A percentile compares a stretch with the other conserved stretches of the same genome.
phyloP scores from a whole-genome alignment of 1,284 basidiomycete genomes.

The Pholiota adiposa region DNA sequence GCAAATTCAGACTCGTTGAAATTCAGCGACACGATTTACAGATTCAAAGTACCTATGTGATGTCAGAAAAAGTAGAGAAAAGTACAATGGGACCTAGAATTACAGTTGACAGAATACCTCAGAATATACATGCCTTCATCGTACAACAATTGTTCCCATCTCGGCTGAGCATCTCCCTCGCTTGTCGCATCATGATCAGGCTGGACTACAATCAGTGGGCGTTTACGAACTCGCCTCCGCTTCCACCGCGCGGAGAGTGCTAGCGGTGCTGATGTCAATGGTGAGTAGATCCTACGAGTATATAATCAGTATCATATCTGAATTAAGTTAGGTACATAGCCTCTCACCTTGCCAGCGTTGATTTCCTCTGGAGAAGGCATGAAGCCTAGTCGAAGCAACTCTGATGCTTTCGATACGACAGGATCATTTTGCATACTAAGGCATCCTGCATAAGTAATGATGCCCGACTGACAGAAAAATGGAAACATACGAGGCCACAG shows the following conservation, averaged over 20 bases:
- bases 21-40: too few species aligned
- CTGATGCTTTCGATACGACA: constrained; percentile 80
- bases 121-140: background rate
- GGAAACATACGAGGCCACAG: constrained; percentile 67
- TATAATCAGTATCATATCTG: background rate
- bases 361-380: constrained; percentile 86
- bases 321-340: background rate
- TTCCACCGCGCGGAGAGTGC: constrained; percentile 3
- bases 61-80: too few species aligned
- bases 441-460: background rate
- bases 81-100: background rate
- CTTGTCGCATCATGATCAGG: background rate
- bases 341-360: constrained; percentile 60
- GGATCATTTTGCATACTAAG: constrained; percentile 83
- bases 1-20: background rate
- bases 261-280: constrained; percentile 16
- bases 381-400: constrained; percentile 77
- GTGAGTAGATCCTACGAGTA: constrained; percentile 11
- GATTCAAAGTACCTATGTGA: too few species aligned
- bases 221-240: background rate
- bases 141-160: background rate
- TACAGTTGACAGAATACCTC: background rate
- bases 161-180: background rate
- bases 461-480: background rate
- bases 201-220: too few species aligned